Percentiles rank a stretch among this genome's conserved stretches.
phyloP scores from a whole-genome alignment of 306 rosid genomes.

The Vigna mungo region DNA sequence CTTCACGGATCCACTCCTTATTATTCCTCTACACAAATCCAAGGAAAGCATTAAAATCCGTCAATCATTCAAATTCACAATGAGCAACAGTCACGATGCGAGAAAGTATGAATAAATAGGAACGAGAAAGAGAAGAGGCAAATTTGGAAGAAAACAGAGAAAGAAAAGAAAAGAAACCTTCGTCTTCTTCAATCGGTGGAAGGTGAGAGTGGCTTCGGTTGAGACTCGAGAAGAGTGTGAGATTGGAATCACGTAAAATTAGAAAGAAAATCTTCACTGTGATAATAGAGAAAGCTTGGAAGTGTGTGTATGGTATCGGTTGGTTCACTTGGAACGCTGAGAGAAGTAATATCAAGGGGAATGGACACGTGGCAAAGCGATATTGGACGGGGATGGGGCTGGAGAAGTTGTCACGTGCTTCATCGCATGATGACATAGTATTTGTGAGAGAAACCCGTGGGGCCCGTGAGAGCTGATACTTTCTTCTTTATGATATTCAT shows the following conservation, averaged over 20 bases:
- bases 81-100: constrained; percentile 6
- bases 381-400: not conserved
- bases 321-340: constrained; percentile 17
- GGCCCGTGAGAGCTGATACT: constrained; percentile 40
- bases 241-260: constrained; percentile 42
- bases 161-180: constrained; percentile 16
- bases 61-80: constrained; percentile 3
- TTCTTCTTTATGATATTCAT: constrained; percentile 34
- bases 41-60: constrained; percentile 16
- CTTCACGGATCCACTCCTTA: constrained; percentile 48
- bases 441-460: constrained; percentile 18
- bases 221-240: constrained; percentile 16
- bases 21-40: constrained; percentile 53
- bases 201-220: constrained; percentile 21
- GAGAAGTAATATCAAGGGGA: constrained; percentile 11
- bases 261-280: not conserved
- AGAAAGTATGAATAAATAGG: not conserved
- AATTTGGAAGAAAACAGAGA: not conserved
- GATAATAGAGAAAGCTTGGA: not conserved
- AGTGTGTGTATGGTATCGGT: constrained; percentile 39
- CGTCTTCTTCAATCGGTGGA: constrained; percentile 28
- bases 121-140: not conserved
- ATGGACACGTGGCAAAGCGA: constrained; percentile 26
- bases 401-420: constrained; percentile 52
- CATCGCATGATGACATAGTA: constrained; percentile 18